phyloP scores from a whole-genome alignment of 192 early-diverging fungal species.

The Piromyces finnis region DNA sequence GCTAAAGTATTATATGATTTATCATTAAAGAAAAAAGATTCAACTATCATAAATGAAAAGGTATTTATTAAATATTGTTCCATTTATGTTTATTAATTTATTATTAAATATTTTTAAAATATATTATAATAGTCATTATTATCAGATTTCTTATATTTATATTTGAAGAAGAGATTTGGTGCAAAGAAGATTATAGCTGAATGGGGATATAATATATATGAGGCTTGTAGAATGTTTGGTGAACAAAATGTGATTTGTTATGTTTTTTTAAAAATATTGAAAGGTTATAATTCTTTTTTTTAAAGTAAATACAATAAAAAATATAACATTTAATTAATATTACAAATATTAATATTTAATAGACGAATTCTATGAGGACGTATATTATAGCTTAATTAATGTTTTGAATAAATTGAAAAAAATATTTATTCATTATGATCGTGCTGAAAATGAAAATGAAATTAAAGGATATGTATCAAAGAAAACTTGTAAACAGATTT shows the following conservation, averaged over 20 bases:
- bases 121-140: too few species aligned
- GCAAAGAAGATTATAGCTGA: conserved; percentile 28
- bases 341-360: not conserved
- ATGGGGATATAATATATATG: conserved; percentile 35
- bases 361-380: not conserved
- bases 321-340: too few species aligned
- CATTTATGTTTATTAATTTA: too few species aligned
- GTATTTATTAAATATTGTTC: too few species aligned
- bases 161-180: conserved; percentile 36
- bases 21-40: not conserved
- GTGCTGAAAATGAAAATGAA: not conserved
- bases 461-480: not conserved
- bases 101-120: too few species aligned
- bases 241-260: conserved; percentile 13
- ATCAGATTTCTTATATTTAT: conserved; percentile 28
- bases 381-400: not conserved
- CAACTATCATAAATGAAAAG: not conserved
- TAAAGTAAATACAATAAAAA: too few species aligned
- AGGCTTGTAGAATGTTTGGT: conserved; percentile 12
- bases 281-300: conserved; percentile 3
- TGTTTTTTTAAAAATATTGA: conserved; percentile 18
- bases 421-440: not conserved
- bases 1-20: conserved; percentile 26
- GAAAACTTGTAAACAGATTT: not conserved
- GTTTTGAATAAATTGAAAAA: not conserved